Evolutionary conservation across 352 stramenopile species (phyloP), one percentile per base, ranked within the genome.

Genomic region (Phytopythium montanum): DNA sequence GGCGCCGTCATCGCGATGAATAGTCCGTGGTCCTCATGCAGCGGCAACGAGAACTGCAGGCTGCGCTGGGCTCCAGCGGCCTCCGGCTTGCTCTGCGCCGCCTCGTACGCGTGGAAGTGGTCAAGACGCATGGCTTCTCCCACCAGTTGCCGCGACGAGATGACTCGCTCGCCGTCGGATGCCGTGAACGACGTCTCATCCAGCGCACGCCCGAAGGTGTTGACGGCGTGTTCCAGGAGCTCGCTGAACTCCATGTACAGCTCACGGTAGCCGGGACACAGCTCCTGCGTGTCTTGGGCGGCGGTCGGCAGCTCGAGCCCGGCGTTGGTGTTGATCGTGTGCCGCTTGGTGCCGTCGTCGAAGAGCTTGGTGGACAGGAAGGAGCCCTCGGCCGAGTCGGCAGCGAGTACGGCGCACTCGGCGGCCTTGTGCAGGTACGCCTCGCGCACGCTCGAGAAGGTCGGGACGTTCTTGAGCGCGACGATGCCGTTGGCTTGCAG

Each of bases 21-120:
- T 26, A 85, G 54, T 5, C 79, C 76, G 48, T 81, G 64, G 63
- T 88, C 79, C 62, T 81, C 75, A 53, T 88, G 79, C 52, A 83
- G 65, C 19, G 56, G 62, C 25, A 88, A 68, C 42, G 79, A 88
- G 52, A 83, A 62, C 18, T 70, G 59, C 8, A 61, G 44, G 31
- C 48, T 44, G 10, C 56, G 50, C 18, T 29, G 51, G 28, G 51
- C 62, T 48, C 64, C 39, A 0, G 51, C 59, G 5, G 49, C 45
- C 25, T 49, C 49, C 19, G 2, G 46, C 12, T 55, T 57, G 28
- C n/a, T 56, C 29, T 31, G 1, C 57, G 59, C 48, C 16, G 72
- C 72, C 42, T 87, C 66, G 59, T 90, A 90, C 23, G 75, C 66
- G 54, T 90, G 80, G 56, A 90, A 87, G 58, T 90, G 77, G 38